Evolutionary conservation across 768 basidiomycete genomes (phyloP), one percentile per base, ranked within the genome.

Genomic region (Podaxis sp.): DNA sequence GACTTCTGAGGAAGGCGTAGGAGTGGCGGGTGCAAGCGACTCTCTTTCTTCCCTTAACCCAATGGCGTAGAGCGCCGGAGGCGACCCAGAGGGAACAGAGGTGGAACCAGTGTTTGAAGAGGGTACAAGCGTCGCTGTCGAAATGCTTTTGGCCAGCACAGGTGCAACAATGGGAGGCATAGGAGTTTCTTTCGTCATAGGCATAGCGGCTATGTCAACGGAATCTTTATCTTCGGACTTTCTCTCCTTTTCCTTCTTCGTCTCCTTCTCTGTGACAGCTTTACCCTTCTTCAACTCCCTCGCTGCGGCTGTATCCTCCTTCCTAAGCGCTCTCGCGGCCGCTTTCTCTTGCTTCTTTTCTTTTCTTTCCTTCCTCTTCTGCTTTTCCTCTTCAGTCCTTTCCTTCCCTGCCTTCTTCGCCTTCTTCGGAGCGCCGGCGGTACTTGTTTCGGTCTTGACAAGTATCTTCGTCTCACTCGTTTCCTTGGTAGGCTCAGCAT

Each of bases 321-420:
- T 47, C 54, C 53, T 61, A 13, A 52, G 19, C 37, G 33, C 57
- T 47, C 43, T 61, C 27, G 5, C n/a, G n/a, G 5, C 40, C n/a
- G 27, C 13, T 49, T 51, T 52, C 64, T 38, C 55, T 49, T 55
- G 40, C 51, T 59, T 63, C 11, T 24, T 51, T 52, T 37, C 29
- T 38, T 27, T 52, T 38, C 59, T 43, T 41, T 24, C 19, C 24
- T 38, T 12, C 37, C 54, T 55, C 29, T 65, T 60, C 7, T 19
- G 43, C 19, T 46, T 12, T 19, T 29, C 51, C 22, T 57, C 33
- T 37, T 50, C 46, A 25, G 41, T 40, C 33, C 29, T 50, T 51
- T 37, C 38, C 49, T 65, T 63, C 58, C 60, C 40, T 7, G 55
- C 36, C 61, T 68, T 70, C 58, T 68, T 62, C 8, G 25, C 49